Evolutionary conservation across 345 rosid genomes (phyloP), one percentile per base, ranked within the genome.

Genomic region (Combretum micranthum): DNA sequence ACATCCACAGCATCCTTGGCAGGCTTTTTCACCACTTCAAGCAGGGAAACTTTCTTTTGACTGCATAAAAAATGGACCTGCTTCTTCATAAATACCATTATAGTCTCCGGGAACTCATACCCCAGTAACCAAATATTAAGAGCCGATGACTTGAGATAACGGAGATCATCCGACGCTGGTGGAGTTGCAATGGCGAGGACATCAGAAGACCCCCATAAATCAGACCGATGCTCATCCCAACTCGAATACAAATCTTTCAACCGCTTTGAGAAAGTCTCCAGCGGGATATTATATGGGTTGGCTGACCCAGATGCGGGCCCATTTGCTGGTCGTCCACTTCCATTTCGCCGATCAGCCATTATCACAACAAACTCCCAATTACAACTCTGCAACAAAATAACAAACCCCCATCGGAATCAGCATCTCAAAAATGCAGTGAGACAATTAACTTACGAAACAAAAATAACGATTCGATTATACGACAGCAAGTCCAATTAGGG

Each of bases 21-120:
- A 64, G 95, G 56, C 20, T 42, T 68, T 60, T 73, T 81, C 55
- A 92, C 82, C 71, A 73, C 85, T 54, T 77, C 84, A 71, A 92
- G 96, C 52, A 87, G 56, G 45, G 85, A 73, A 3, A 82, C 88
- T 72, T 90, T 90, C 76, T 75, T 87, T 72, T 72, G 85, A 70
- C 89, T 85, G 61, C 91, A 83, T 67, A 87, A 71, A 69, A 90
- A 80, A 65, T 85, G 97, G 42, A 90, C 77, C 76, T 88, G 87
- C 72, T 77, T 84, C 69, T 65, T 65, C 49, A 71, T 68, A 57
- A 92, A 92, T 54, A 92, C 90, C 90, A 92, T 92, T 18, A 92
- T 77, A 0, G 98, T 88, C 78, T 88, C 96, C 0, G 96, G 98
- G 61, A 92, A 92, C 80, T 88, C 98, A 46, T 86, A 92, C 26